These are phyloP conservation scores for Yarrowia keelungensis DNA, from an alignment of 805 yeast species.

Conservation along the genomic window DNA sequence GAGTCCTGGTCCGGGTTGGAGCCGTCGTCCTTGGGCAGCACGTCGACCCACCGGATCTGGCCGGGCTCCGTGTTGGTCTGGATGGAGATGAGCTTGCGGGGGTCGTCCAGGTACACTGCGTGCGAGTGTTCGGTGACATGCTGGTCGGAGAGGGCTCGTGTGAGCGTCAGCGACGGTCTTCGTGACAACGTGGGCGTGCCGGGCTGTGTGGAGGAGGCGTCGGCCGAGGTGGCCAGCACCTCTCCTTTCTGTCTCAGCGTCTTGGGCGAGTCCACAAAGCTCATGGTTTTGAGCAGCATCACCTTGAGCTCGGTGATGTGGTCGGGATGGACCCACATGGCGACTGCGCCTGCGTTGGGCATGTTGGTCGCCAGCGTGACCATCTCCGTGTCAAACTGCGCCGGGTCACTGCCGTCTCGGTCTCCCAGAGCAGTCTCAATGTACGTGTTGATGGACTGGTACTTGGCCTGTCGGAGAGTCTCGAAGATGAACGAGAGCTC, in stretches of 20 bases:
- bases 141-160: constrained; percentile 12
- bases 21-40: constrained; percentile 34
- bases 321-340: constrained; percentile 67
- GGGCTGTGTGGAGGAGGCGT: background rate
- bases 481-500: constrained; percentile 65
- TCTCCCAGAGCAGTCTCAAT: constrained; percentile 6
- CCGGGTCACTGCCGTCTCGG: constrained; percentile 5
- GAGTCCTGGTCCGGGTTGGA: background rate
- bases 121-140: constrained; percentile 40
- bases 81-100: constrained; percentile 50
- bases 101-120: constrained; percentile 51
- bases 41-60: constrained; percentile 46
- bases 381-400: constrained; percentile 50
- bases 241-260: constrained; percentile 32
- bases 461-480: constrained; percentile 51
- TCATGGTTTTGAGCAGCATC: constrained; percentile 49
- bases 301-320: constrained; percentile 62
- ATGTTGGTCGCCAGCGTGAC: constrained; percentile 44
- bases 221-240: constrained; percentile 29
- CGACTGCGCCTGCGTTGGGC: constrained; percentile 50
- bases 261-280: constrained; percentile 32
- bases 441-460: constrained; percentile 38
- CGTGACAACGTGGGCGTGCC: constrained; percentile 20
- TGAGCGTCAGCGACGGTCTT: constrained; percentile 29
- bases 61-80: constrained; percentile 53